phyloP scores from a whole-genome alignment of 2,329 filamentous ascomycete genomes.

The Penicillium sp. region DNA sequence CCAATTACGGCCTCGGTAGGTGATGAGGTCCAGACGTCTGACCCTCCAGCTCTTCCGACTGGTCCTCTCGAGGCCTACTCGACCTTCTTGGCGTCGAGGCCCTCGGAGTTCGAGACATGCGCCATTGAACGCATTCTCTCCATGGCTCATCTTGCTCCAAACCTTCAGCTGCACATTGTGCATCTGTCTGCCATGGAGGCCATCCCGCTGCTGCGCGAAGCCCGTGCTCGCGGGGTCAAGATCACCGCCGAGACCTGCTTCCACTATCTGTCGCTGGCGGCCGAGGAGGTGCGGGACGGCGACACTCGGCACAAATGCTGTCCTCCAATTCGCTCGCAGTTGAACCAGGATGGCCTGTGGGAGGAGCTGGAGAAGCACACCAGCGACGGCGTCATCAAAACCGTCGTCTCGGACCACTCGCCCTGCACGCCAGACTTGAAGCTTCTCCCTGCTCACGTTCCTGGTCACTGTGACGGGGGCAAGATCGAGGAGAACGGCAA shows the following conservation, averaged over 20 bases:
- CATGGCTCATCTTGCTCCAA: conserved; percentile 70
- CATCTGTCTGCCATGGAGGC: conserved; percentile 85
- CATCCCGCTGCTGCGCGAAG: conserved; percentile 71
- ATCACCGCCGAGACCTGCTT: conserved; percentile 95
- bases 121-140: conserved; percentile 82
- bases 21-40: conserved; percentile 65
- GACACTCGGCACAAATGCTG: conserved; percentile 95
- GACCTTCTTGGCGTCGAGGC: conserved; percentile 87
- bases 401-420: conserved; percentile 90
- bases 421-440: conserved; percentile 95
- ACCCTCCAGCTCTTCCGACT: conserved; percentile 62
- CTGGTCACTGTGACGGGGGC: conserved; percentile 38
- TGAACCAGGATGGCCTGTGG: conserved; percentile 84
- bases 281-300: conserved; percentile 74
- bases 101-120: conserved; percentile 82
- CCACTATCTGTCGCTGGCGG: conserved; percentile 81
- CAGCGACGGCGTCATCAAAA: conserved; percentile 74
- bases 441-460: conserved; percentile 68
- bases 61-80: conserved; percentile 72
- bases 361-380: conserved; percentile 59
- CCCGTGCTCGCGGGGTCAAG: conserved; percentile 66
- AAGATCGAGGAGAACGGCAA: conserved; percentile 55
- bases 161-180: conserved; percentile 84
- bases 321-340: conserved; percentile 74
- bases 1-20: conserved; percentile 73